Base-by-base conservation (phyloP, 768 basidiomycete species). In the Austroboletus eburneus region DNA sequence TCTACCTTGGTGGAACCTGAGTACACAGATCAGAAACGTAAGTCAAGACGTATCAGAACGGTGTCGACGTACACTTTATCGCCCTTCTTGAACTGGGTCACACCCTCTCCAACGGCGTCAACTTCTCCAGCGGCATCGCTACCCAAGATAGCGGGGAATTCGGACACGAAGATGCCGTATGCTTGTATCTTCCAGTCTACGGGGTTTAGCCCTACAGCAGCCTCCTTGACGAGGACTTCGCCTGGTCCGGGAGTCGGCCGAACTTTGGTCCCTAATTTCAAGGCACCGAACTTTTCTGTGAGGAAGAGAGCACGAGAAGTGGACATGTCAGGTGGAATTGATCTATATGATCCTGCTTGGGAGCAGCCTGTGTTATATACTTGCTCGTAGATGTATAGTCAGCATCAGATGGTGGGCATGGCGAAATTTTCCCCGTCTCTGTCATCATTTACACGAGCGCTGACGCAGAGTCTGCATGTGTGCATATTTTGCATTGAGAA, bases 131-230 rank as follows among this genome's bases (percentile, higher is more conserved):
- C 68, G 14, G 48, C 62, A n/a, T 77, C 73, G 5, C 42, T 49
- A 5, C 72, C 75, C 24, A 70, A 41, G 37, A 72, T 53, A 16
- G 58, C 56, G 1, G 75, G 76, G 46, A 48, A 78, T 3, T 58
- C 17, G 3, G 42, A 12, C 8, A 23, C 34, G 14, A 46, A 2
- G 21, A 39, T 0, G 5, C 56, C 48, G 1, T 32, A 17, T 4
- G 39, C 22, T 44, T 53, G 62, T 6, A 62, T 52, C 42, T 57
- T 65, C 62, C 62, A 62, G 45, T 80, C 77, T 9, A 69, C 52
- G 4, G 78, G 77, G 49, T 78, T 76, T 17, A 78, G 49, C 8
- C 64, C 69, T 0, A 72, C 64, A 2, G 76, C 57, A 27, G 64
- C 46, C 27, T 74, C 57, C 51, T 70, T 72, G 52, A 77, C 61